These are phyloP conservation scores for Penicillium canescens DNA, from an alignment of 495 filamentous ascomycete species.

Conservation along the genomic window DNA sequence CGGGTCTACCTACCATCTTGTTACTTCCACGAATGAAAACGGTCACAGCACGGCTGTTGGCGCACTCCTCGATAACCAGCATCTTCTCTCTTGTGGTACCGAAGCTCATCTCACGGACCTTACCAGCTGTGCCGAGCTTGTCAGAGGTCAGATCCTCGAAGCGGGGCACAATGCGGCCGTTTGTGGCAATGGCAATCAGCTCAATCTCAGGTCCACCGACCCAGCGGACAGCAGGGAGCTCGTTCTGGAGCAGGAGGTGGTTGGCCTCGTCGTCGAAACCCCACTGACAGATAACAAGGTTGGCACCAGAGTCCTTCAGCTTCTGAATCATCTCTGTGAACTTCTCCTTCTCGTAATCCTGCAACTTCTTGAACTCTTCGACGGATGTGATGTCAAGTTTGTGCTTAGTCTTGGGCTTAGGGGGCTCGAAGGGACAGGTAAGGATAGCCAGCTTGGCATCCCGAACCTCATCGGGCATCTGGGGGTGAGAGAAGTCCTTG, in stretches of 20 bases:
- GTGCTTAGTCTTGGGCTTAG: constrained; percentile 99
- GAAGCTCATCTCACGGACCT: constrained; percentile 93
- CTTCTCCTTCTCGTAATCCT: constrained; percentile 91
- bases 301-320: constrained; percentile 96
- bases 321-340: constrained; percentile 98
- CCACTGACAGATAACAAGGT: constrained; percentile 99
- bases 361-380: constrained; percentile 95
- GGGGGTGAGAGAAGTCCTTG: constrained; percentile 99
- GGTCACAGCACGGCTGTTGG: constrained; percentile 95
- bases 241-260: constrained; percentile 92
- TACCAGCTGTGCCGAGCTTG: constrained; percentile 87
- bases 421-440: constrained; percentile 98
- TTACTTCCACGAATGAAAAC: constrained; percentile 96
- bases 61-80: constrained; percentile 98
- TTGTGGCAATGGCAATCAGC: constrained; percentile 96
- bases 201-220: constrained; percentile 98
- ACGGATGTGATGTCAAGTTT: constrained; percentile 97
- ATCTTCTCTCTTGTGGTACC: constrained; percentile 99
- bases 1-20: constrained; percentile 77
- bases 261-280: constrained; percentile 99
- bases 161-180: constrained; percentile 93
- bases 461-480: constrained; percentile 92
- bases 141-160: constrained; percentile 91
- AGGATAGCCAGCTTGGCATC: constrained; percentile 97
- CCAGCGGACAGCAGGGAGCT: constrained; percentile 95